Evolutionary conservation across 495 filamentous ascomycete species (phyloP).

Genomic region (Aspergillus campestris): DNA sequence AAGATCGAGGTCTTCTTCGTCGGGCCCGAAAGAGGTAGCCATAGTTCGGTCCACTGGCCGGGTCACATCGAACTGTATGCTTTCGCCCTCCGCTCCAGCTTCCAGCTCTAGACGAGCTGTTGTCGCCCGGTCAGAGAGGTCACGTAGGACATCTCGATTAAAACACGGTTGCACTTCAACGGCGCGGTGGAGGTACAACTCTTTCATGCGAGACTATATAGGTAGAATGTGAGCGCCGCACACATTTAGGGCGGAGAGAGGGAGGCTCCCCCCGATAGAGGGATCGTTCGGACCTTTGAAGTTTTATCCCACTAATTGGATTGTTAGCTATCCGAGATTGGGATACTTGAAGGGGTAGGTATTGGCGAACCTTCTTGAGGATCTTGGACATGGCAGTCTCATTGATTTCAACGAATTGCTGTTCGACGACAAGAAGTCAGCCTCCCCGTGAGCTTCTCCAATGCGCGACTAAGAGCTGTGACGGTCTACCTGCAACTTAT

Average conservation of each 20-base stretch:
- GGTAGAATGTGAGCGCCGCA: slow-evolving; percentile 11
- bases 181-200: slow-evolving; percentile 88
- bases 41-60: slow-evolving; percentile 52
- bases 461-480: background rate
- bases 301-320: slow-evolving; percentile 85
- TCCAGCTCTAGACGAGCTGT: slow-evolving; percentile 86
- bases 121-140: slow-evolving; percentile 91
- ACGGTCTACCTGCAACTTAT: slow-evolving; percentile 68
- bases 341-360: background rate
- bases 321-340: slow-evolving; percentile 14
- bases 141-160: slow-evolving; percentile 91
- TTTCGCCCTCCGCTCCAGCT: slow-evolving; percentile 94
- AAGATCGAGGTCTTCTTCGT: slow-evolving; percentile 80
- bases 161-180: slow-evolving; percentile 98
- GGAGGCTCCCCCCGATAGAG: background rate
- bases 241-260: background rate
- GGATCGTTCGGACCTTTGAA: slow-evolving; percentile 58
- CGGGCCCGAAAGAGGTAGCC: slow-evolving; percentile 54
- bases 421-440: background rate
- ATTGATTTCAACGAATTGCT: slow-evolving; percentile 96
- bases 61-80: slow-evolving; percentile 66
- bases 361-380: slow-evolving; percentile 69
- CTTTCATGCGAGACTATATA: slow-evolving; percentile 80
- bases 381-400: slow-evolving; percentile 97
- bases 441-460: background rate